Conservation (phyloP, 2,329 filamentous ascomycete genomes). For the Aureobasidium uvarum region DNA sequence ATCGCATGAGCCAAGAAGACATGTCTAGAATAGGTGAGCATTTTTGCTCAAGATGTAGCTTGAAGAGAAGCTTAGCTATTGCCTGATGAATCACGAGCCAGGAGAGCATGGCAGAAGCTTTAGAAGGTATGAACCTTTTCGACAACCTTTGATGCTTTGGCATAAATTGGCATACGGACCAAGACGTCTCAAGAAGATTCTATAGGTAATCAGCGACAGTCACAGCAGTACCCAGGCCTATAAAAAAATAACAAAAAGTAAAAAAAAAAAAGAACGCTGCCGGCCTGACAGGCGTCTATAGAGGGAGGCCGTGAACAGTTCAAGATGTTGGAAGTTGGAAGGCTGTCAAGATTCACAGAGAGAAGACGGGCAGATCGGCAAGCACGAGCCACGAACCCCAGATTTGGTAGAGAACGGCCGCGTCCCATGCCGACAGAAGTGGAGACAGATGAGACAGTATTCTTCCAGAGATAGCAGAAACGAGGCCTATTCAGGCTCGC, state of each 20-base stretch:
- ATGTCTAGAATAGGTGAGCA: not conserved
- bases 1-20: not conserved
- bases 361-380: conserved; percentile 13
- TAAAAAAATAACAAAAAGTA: too few species aligned
- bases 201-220: not conserved
- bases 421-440: not conserved
- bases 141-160: not conserved
- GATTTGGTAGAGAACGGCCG: conserved; percentile 3
- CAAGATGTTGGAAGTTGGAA: conserved; percentile 1
- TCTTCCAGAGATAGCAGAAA: not conserved
- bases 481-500: not conserved
- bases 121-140: not conserved
- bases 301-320: not conserved
- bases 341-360: not conserved
- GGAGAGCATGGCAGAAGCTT: not conserved
- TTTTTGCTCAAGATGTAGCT: conserved; percentile 1
- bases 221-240: not conserved
- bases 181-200: not conserved
- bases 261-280: not conserved
- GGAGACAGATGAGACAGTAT: not conserved
- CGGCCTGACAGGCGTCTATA: not conserved
- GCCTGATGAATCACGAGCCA: not conserved
- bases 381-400: not conserved
- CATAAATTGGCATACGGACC: too few species aligned
- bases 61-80: not conserved